Percentiles rank a stretch among this genome's conserved stretches.
These are phyloP conservation scores for Aspergillus biplanus DNA, from an alignment of 495 filamentous ascomycete genomes.

Conservation along the genomic window DNA sequence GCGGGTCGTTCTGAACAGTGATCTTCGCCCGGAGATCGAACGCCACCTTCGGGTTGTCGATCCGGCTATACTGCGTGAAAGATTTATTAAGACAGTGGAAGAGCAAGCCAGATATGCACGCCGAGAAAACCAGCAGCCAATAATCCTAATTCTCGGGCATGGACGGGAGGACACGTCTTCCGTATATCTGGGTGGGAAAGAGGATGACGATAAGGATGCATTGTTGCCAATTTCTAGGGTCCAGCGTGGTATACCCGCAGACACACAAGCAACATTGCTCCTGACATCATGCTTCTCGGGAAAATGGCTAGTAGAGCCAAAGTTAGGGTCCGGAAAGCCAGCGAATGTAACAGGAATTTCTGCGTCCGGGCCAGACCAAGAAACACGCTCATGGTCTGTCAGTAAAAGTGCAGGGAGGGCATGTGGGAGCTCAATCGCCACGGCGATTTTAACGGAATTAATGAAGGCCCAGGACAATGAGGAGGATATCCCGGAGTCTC, in stretches of 20 bases:
- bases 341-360: constrained; percentile 1
- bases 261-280: not conserved
- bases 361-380: not conserved
- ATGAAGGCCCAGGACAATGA: not conserved
- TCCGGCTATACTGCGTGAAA: not conserved
- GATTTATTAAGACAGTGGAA: constrained; percentile 3
- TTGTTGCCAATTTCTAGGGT: not conserved
- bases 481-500: not conserved
- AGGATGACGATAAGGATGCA: not conserved
- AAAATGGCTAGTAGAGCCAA: not conserved
- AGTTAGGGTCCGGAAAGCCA: not conserved
- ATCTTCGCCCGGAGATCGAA: not conserved
- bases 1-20: constrained; percentile 1
- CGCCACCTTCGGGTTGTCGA: constrained; percentile 1
- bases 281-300: constrained; percentile 4
- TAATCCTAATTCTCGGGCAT: constrained; percentile 11
- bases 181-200: too few relatives aligned
- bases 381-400: not conserved
- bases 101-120: constrained; percentile 2
- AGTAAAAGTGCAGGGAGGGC: not conserved
- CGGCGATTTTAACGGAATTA: not conserved
- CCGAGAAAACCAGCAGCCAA: not conserved
- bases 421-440: not conserved
- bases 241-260: not conserved
- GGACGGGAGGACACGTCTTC: constrained; percentile 2